Percentiles rank a stretch among this genome's conserved stretches.
Conservation (phyloP, 2,329 filamentous ascomycete genomes). For the Colletotrichum cordylinicola region DNA sequence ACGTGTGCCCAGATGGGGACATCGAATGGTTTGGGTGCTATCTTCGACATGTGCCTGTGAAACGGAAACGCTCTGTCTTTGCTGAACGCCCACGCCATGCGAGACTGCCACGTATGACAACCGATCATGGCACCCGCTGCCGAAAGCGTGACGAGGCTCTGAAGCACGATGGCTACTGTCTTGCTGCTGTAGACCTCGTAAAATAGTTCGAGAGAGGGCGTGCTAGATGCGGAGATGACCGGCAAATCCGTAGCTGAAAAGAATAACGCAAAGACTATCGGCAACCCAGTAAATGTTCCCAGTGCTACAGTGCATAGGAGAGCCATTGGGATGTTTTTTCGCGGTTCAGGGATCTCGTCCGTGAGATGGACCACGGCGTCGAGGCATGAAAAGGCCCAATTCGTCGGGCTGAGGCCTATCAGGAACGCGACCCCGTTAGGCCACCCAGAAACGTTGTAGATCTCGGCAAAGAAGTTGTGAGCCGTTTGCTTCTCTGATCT, state of each 20-base stretch:
- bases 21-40: neutral
- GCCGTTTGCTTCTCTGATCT: neutral
- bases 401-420: neutral
- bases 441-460: neutral
- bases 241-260: neutral
- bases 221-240: neutral
- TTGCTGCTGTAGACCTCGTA: neutral
- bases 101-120: neutral
- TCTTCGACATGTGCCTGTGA: neutral
- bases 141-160: neutral
- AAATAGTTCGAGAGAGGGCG: neutral
- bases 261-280: neutral
- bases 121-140: neutral
- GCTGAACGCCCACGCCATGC: neutral
- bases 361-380: neutral
- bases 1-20: neutral
- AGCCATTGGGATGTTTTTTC: neutral
- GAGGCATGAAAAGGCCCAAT: neutral
- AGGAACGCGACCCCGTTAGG: neutral
- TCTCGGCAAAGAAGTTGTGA: neutral
- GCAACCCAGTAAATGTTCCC: neutral
- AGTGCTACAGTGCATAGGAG: neutral
- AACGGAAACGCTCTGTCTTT: neutral
- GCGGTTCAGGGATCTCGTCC: neutral
- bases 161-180: neutral